Conservation (phyloP, 164 flowering plant genomes). For the Liriodendron chinense region DNA sequence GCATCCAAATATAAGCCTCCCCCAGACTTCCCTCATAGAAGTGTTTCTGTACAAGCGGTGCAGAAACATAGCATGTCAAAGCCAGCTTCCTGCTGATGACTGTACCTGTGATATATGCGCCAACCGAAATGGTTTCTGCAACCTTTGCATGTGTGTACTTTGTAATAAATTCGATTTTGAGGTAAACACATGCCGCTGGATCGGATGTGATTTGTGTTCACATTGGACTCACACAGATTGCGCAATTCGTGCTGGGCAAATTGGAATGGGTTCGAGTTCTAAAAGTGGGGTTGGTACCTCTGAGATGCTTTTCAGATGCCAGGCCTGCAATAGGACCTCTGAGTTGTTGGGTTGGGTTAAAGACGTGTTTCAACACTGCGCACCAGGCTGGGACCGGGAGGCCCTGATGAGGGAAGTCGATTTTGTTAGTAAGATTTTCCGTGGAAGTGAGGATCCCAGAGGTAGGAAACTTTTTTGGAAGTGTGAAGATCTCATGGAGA, state of each 20-base stretch:
- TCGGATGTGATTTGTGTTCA: slow-evolving; percentile 92
- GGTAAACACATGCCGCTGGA: slow-evolving; percentile 97
- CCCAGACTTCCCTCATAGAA: slow-evolving; percentile 86
- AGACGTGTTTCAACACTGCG: slow-evolving; percentile 97
- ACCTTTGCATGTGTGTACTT: slow-evolving; percentile 94
- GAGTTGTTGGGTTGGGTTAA: slow-evolving; percentile 97
- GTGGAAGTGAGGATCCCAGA: slow-evolving; percentile 84
- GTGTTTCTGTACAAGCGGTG: slow-evolving; percentile 85
- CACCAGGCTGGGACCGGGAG: slow-evolving; percentile 84
- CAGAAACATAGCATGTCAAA: slow-evolving; percentile 94
- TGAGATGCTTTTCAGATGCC: slow-evolving; percentile 91
- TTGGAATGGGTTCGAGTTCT: slow-evolving; percentile 68
- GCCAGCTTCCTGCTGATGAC: slow-evolving; percentile 87
- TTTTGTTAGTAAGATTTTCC: slow-evolving; percentile 81
- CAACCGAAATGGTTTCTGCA: slow-evolving; percentile 88
- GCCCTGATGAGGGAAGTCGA: slow-evolving; percentile 83
- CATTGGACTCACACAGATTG: slow-evolving; percentile 99
- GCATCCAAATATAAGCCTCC: slow-evolving; percentile 84
- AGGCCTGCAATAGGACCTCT: slow-evolving; percentile 88
- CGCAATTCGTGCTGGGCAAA: slow-evolving; percentile 85
- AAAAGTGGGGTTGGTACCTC: slow-evolving; percentile 59
- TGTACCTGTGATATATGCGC: slow-evolving; percentile 83
- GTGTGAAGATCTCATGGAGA: slow-evolving; percentile 89
- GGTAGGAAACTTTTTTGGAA: slow-evolving; percentile 89
- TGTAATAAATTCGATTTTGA: slow-evolving; percentile 96